Evolutionary conservation across 164 flowering plant species (phyloP), one percentile per base, ranked within the genome.

Genomic region (Paratinospora sagittata): DNA sequence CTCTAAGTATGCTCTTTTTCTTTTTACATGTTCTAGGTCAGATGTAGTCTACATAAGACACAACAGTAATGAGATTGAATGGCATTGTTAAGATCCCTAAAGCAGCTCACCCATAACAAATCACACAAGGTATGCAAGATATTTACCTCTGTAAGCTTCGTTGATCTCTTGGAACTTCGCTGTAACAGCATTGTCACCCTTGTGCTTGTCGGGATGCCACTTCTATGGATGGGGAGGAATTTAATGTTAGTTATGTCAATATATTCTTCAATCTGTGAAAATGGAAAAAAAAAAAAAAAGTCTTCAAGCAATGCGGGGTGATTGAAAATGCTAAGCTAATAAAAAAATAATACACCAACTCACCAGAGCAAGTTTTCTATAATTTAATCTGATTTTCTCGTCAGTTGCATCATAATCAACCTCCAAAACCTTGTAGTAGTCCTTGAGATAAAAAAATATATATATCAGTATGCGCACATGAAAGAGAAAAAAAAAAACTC

Each of bases 121-220:
- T 55, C 30, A 70, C 14, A 12, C 3, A 43, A 70, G 17, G 19
- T 30, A 33, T 68, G 70, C 30, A 64, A 9, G 70, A 60, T 57
- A 73, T 65, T 58, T 81, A 92, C 97, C 97, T 70, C 67, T 83
- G 52, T 92, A 92, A 72, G 95, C 97, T 82, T 92, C 95, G 78
- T 87, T 90, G 1, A 90, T 90, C 84, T 84, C 86, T 81, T 87
- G 97, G 70, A 92, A 92, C 70, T 84, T 92, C 34, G 82, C 77
- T 36, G 97, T 92, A 68, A 79, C 90, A 66, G 82, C 78, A 76
- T 26, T 64, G 72, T 90, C 88, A 73, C 89, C 89, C 69, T 84
- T 90, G 75, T 86, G 93, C 72, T 92, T 92, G 82, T 92, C 97
- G 41, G 97, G 97, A 84, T 90, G 95, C 97, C 95, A 90, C 85